Conservation (phyloP, 169 alveolate species). For the Plasmodium gaboni region DNA sequence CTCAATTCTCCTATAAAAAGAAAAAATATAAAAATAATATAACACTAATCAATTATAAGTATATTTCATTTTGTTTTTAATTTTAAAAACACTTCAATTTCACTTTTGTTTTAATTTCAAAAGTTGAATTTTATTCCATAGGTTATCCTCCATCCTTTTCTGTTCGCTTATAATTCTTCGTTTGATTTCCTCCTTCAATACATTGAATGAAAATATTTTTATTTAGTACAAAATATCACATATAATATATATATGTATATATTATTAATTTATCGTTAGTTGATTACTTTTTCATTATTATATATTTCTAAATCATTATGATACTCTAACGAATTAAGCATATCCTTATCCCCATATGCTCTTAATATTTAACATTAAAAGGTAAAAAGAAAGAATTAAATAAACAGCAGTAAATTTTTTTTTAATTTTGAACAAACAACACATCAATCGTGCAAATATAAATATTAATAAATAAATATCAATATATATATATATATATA, state of each 20-base stretch:
- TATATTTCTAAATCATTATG: constrained; percentile 63
- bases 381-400: no score
- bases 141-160: constrained; percentile 48
- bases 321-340: constrained; percentile 30
- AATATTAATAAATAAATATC: no score
- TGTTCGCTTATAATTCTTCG: constrained; percentile 58
- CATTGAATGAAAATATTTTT: not conserved
- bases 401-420: no score
- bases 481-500: no score
- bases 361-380: constrained; percentile 9
- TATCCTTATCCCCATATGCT: constrained; percentile 68
- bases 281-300: constrained; percentile 46
- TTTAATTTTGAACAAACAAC: no score
- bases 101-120: constrained; percentile 55
- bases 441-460: no score
- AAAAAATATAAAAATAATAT: not conserved
- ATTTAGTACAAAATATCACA: constrained; percentile 5
- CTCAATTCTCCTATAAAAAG: constrained; percentile 29
- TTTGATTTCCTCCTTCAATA: constrained; percentile 55
- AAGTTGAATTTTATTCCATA: constrained; percentile 61
- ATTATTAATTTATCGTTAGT: constrained; percentile 3
- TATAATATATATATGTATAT: not conserved
- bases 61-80: not conserved
- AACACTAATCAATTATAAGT: not conserved
- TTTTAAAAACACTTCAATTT: not conserved